Percentiles rank a stretch among this genome's conserved stretches.
Conservation (phyloP, 305 asterid species). For the Fraxinus angustifolia region DNA sequence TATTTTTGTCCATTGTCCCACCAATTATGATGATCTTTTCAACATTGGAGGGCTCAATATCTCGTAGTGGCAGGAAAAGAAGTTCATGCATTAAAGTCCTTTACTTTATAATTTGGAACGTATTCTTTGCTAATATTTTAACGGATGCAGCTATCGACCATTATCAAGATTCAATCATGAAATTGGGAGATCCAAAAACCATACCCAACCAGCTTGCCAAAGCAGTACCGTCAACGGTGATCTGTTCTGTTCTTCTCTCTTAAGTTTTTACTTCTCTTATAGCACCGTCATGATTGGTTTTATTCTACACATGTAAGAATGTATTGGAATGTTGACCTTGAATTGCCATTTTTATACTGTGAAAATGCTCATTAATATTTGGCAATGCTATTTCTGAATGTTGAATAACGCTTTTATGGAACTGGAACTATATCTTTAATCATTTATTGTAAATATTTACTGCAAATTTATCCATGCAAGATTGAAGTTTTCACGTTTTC, state of each 20-base stretch:
- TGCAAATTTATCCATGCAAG: neutral
- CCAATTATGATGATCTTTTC: constrained; percentile 90
- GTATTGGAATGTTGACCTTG: constrained; percentile 1
- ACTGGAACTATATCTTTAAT: neutral
- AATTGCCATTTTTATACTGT: neutral
- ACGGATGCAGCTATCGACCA: constrained; percentile 78
- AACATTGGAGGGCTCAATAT: constrained; percentile 83
- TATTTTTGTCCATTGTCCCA: constrained; percentile 73
- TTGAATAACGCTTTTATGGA: neutral
- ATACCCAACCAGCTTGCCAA: constrained; percentile 72
- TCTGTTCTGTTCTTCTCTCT: neutral
- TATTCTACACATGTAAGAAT: neutral
- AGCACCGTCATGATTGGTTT: neutral
- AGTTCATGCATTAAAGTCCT: constrained; percentile 80
- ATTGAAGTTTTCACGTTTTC: neutral
- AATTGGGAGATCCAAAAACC: constrained; percentile 57
- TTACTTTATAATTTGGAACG: constrained; percentile 85
- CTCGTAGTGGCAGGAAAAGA: constrained; percentile 90
- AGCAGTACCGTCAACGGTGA: constrained; percentile 83
- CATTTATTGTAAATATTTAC: neutral
- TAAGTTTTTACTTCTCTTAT: neutral
- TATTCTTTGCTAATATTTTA: constrained; percentile 79
- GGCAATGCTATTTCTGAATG: neutral
- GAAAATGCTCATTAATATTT: neutral
- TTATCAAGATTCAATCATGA: constrained; percentile 44